Evolutionary conservation across 225 moss, liverwort and hornwort species (phyloP), one percentile per base, ranked within the genome.

Genomic region (Bryoerythrophyllum caledonicum): DNA sequence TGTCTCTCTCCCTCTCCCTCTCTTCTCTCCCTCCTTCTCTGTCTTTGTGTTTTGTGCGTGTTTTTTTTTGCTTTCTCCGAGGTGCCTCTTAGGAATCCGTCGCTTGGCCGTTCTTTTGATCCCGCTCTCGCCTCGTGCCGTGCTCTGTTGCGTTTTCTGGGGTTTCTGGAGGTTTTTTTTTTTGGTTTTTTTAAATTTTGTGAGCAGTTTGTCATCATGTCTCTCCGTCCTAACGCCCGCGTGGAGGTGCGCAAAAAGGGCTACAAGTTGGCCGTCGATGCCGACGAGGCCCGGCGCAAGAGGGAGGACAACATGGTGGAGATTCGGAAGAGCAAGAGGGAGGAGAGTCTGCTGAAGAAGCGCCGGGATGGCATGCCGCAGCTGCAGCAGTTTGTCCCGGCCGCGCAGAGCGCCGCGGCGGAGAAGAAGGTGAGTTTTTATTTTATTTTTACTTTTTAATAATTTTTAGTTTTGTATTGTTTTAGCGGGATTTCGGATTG

Each of bases 301-400:
- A 79, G 96, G 37, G 77, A 97, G 81, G 97, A 97, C 52, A 94
- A 94, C 65, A 97, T 99, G 97, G 94, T 99, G 70, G 97, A 99
- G 93, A 99, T 99, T 91, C 94, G 97, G 52, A 99, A 99, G 57
- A 99, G 67, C 74, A 99, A 99, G 88, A 81, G 97, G 67, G 94
- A 99, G 70, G 97, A 99, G 82, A 99, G 94, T 6, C 76, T 99
- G 0, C 70, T 93, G 67, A 99, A 99, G 82, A 99, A 99, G 75
- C 84, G 97, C 13, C 76, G 97, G 43, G 97, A 97, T 61, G 97
- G 94, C 44, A 92, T 94, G 94, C 88, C 91, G 67, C 78, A 93
- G 26, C 89, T 91, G 80, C 77, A 89, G 17, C 90, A 88, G 86
- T 94, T 90, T 15, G 53, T 84, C 10, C 86, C 93, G 2, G 73